phyloP scores from a whole-genome alignment of 106 monocot genomes.

The Cymbidium sinense region DNA sequence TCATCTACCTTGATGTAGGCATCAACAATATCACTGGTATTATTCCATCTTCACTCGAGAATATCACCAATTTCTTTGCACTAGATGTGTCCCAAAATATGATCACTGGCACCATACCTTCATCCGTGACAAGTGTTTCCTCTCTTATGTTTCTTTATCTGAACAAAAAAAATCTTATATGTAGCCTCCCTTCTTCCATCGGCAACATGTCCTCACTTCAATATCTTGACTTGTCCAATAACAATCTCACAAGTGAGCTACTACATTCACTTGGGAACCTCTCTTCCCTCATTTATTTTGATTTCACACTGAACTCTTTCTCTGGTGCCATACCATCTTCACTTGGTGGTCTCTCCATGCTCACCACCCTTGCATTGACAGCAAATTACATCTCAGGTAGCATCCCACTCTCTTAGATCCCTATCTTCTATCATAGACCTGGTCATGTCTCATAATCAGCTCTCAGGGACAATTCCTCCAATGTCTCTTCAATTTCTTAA shows the following conservation, averaged over 20 bases:
- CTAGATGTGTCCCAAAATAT: slow-evolving; percentile 1
- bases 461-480: slow-evolving; percentile 11
- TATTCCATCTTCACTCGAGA: slow-evolving; percentile 13
- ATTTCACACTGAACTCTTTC: slow-evolving; percentile 16
- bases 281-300: slow-evolving; percentile 12
- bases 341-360: background rate
- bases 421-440: background rate
- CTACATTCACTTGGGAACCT: slow-evolving; percentile 15
- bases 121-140: background rate
- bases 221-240: background rate
- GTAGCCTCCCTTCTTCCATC: background rate
- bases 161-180: background rate
- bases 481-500: background rate
- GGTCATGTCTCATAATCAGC: slow-evolving; percentile 1
- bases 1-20: background rate
- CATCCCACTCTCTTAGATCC: slow-evolving; percentile 2
- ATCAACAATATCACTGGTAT: slow-evolving; percentile 8
- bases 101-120: slow-evolving; percentile 10
- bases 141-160: background rate
- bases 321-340: slow-evolving; percentile 13
- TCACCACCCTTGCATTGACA: slow-evolving; percentile 4
- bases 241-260: background rate
- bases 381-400: slow-evolving; percentile 6
- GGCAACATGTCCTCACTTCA: background rate
- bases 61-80: background rate